Conservation (phyloP, 306 rosid genomes). For the Inga laurina region DNA sequence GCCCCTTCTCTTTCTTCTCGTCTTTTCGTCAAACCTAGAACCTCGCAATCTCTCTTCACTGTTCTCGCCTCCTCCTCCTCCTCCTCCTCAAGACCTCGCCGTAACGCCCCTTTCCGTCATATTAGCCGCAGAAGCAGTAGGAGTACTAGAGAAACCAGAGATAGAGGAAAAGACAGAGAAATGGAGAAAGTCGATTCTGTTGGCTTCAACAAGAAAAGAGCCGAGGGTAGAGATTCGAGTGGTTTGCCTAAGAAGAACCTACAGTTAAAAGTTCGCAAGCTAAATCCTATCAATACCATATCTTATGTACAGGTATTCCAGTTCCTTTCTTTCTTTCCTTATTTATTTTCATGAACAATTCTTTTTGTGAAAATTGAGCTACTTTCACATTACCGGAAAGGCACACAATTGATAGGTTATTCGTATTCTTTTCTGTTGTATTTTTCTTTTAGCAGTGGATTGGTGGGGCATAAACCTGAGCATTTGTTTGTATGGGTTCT, state of each 20-base stretch:
- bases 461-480: background rate
- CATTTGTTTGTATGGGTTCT: background rate
- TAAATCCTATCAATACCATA: slow-evolving; percentile 58
- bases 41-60: slow-evolving; percentile 38
- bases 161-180: background rate
- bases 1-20: slow-evolving; percentile 28
- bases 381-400: background rate
- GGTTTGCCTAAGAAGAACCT: slow-evolving; percentile 52
- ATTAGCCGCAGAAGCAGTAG: slow-evolving; percentile 37
- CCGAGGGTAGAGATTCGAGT: slow-evolving; percentile 53
- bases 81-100: slow-evolving; percentile 31
- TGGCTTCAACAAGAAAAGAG: slow-evolving; percentile 64
- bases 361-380: background rate
- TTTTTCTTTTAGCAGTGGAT: background rate
- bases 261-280: slow-evolving; percentile 46
- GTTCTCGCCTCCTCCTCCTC: slow-evolving; percentile 30
- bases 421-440: background rate
- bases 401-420: background rate
- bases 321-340: background rate
- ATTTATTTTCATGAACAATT: background rate
- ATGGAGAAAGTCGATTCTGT: slow-evolving; percentile 44
- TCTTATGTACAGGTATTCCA: slow-evolving; percentile 54
- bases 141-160: slow-evolving; percentile 21
- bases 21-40: slow-evolving; percentile 15
- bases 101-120: slow-evolving; percentile 28